Base-by-base conservation (phyloP, 2,329 filamentous ascomycete species). In the Chrysoporthe puriensis region DNA sequence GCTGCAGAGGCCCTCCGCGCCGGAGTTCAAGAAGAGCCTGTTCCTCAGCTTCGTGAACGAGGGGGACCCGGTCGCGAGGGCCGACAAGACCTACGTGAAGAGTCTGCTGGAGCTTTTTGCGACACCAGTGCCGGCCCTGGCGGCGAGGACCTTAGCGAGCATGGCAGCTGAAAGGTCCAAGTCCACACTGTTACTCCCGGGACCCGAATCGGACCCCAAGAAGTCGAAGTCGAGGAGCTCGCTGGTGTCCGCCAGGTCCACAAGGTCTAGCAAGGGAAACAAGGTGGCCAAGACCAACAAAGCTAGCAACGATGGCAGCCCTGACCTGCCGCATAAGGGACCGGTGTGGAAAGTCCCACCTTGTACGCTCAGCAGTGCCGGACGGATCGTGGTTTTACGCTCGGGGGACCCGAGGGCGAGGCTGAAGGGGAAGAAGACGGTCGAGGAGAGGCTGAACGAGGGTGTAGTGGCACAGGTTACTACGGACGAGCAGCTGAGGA, bases 31-130 rank as follows among this genome's bases (percentile, higher is more conserved):
- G 40, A 93, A 91, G 74, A 93, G 88, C 67, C 76, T 95, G 4
- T 97, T 97, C 76, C 84, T 93, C 63, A 88, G 86, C 54, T 93
- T 97, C 75, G 83, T 94, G 73, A 97, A 97, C 74, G 93, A 97
- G 76, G 93, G 93, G 3, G 94, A 97, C 71, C 92, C 92, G 0
- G 91, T 97, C 0, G 84, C 87, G 0, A 82, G 93, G 40, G 92
- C 92, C 0, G 93, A 96, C 74, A 91, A 88, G 77, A 85, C 87
- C 0, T 95, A 96, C 73, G 83, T 96, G 18, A 86, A 85, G 70
- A 91, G 88, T 44, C 81, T 96, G 11, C 78, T 96, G 0, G 89
- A 91, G 68, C 82, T 96, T 0, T 90, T 93, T 66, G 85, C 88
- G 1, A 83, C 85, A 0, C 87, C 91, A 0, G 78, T 84, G 1